These are phyloP conservation scores for Amylocystis lapponica DNA, from an alignment of 768 basidiomycete genomes.

Conservation along the genomic window DNA sequence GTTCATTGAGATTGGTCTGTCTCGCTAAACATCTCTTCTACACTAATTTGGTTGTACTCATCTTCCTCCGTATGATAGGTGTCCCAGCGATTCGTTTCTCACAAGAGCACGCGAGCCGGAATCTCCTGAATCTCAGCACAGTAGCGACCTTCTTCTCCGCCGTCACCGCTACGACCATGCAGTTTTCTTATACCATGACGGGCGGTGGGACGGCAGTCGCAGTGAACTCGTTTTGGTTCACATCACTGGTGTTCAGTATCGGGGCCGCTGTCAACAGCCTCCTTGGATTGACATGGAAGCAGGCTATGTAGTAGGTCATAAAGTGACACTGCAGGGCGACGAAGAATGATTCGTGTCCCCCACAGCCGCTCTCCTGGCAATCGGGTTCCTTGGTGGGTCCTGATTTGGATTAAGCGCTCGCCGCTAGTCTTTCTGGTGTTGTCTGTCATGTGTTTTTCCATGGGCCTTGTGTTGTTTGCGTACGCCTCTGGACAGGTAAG, in stretches of 20 bases:
- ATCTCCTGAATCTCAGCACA: conserved; percentile 66
- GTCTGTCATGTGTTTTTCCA: conserved; percentile 77
- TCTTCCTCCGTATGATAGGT: conserved; percentile 36
- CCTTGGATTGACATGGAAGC: conserved; percentile 72
- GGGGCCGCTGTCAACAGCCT: conserved; percentile 72
- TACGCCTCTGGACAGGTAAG: conserved; percentile 67
- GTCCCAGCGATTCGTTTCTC: conserved; percentile 73
- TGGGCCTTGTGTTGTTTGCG: conserved; percentile 73
- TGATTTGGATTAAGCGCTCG: conserved; percentile 83
- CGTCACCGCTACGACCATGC: conserved; percentile 67
- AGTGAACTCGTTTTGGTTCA: conserved; percentile 72
- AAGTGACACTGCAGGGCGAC: not conserved
- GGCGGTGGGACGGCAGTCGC: conserved; percentile 36
- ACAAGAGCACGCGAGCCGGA: conserved; percentile 57
- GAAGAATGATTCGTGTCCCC: conserved; percentile 9
- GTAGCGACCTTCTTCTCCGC: conserved; percentile 76
- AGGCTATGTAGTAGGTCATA: conserved; percentile 69
- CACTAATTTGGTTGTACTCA: not conserved
- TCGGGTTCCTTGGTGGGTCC: conserved; percentile 75
- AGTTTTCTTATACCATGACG: conserved; percentile 52
- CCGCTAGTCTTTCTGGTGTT: conserved; percentile 79
- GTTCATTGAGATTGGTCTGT: conserved; percentile 71
- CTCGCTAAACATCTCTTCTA: conserved; percentile 7
- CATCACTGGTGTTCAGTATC: conserved; percentile 70
- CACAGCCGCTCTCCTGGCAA: conserved; percentile 65